Conservation (phyloP, 345 rosid genomes). For the Combretum micranthum region DNA sequence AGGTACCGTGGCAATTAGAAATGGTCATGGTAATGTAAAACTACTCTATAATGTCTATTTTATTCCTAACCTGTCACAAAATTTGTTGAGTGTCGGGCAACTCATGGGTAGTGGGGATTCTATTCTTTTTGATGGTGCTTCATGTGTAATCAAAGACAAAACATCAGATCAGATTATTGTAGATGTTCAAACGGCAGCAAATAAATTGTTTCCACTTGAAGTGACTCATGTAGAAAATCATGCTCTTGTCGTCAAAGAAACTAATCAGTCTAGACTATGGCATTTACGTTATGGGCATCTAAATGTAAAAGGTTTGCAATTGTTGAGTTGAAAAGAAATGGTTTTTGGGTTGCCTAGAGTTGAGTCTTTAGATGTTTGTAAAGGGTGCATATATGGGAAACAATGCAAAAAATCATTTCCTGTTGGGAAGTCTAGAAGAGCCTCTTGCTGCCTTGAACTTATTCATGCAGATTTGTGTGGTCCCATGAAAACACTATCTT, state of each 20-base stretch:
- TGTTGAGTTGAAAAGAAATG: not conserved
- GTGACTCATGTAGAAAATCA: not conserved
- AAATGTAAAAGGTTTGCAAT: too few species aligned
- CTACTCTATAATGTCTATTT: too few species aligned
- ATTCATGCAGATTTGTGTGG: slow-evolving; percentile 7
- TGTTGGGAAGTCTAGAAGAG: slow-evolving; percentile 3
- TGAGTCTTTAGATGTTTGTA: not conserved
- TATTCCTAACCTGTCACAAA: slow-evolving; percentile 8
- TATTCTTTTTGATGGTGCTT: slow-evolving; percentile 3
- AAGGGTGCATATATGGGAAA: slow-evolving; percentile 1
- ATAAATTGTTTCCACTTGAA: not conserved
- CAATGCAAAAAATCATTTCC: not conserved
- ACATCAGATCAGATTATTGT: not conserved
- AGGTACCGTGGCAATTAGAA: too few species aligned
- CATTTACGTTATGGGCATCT: too few species aligned
- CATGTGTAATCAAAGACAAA: slow-evolving; percentile 3
- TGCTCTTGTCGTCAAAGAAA: too few species aligned
- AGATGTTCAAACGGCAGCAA: not conserved
- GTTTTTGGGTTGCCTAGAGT: not conserved
- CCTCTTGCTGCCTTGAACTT: slow-evolving; percentile 3
- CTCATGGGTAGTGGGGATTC: slow-evolving; percentile 1
- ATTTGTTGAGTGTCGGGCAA: slow-evolving; percentile 14
- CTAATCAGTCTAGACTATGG: too few species aligned
- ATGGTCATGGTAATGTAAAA: too few species aligned
- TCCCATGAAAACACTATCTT: not conserved